These are phyloP conservation scores for Solanum habrochaites DNA, from an alignment of 257 asterid genomes.

Conservation along the genomic window DNA sequence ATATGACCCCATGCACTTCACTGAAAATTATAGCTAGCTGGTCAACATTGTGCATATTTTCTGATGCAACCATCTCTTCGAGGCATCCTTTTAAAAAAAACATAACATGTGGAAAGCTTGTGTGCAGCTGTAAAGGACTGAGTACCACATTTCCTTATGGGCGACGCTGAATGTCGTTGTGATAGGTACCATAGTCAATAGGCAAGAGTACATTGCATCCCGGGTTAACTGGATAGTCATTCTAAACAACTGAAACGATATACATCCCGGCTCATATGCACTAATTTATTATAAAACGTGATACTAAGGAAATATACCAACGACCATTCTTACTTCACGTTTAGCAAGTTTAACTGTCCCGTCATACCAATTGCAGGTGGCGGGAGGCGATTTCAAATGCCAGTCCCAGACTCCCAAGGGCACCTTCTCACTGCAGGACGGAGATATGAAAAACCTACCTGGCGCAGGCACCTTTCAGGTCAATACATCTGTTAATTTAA, in stretches of 20 bases:
- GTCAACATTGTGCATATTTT: background rate
- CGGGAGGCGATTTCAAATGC: background rate
- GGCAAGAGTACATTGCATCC: background rate
- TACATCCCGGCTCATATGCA: background rate
- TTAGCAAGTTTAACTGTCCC: background rate
- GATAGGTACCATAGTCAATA: background rate
- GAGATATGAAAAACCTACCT: background rate
- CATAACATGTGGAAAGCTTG: background rate
- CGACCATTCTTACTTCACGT: background rate
- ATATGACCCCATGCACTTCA: background rate
- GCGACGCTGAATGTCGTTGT: background rate
- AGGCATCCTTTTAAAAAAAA: background rate
- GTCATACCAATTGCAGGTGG: background rate
- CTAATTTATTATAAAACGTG: background rate
- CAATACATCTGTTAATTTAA: constrained; percentile 47
- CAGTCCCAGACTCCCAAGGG: background rate
- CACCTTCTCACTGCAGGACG: background rate
- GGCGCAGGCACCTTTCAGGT: constrained; percentile 8
- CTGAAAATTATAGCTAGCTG: background rate
- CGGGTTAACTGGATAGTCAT: background rate
- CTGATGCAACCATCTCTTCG: background rate
- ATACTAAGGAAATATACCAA: background rate
- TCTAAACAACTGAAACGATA: no score
- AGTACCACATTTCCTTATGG: background rate
- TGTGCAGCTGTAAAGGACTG: background rate